Percentiles rank a stretch among this genome's conserved stretches.
phyloP scores from a whole-genome alignment of 2,329 filamentous ascomycete genomes.

The Metarhizium humberi region DNA sequence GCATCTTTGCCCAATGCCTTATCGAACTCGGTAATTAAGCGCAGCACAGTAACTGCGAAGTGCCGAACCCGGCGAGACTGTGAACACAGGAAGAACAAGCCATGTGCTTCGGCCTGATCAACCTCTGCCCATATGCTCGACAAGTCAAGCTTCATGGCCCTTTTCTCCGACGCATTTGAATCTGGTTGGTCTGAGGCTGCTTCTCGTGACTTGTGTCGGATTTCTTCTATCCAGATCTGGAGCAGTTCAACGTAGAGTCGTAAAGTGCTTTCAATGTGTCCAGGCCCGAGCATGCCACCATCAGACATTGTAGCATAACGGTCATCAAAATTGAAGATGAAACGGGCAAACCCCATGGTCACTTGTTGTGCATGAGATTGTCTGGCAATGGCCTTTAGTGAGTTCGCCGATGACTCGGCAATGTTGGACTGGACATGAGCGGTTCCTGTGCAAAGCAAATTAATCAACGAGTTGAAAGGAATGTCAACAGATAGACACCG shows the following conservation, averaged over 20 bases:
- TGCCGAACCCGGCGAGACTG: conserved; percentile 83
- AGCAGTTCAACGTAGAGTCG: conserved; percentile 88
- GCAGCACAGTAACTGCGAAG: conserved; percentile 86
- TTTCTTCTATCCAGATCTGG: conserved; percentile 96
- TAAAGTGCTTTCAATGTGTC: conserved; percentile 90
- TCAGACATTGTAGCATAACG: conserved; percentile 97
- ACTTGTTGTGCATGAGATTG: conserved; percentile 93
- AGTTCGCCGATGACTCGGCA: conserved; percentile 83
- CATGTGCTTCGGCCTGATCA: conserved; percentile 93
- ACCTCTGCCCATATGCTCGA: conserved; percentile 88
- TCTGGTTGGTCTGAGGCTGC: conserved; percentile 57
- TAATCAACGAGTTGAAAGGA: conserved; percentile 87
- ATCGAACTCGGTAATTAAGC: conserved; percentile 90
- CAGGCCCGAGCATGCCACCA: conserved; percentile 87
- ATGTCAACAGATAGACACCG: conserved; percentile 88
- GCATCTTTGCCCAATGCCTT: conserved; percentile 66
- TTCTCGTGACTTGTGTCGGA: conserved; percentile 75
- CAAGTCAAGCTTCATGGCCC: conserved; percentile 71
- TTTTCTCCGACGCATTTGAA: conserved; percentile 52
- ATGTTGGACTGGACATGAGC: conserved; percentile 92
- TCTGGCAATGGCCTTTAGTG: conserved; percentile 86
- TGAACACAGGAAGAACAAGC: conserved; percentile 93
- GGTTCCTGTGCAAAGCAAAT: conserved; percentile 89
- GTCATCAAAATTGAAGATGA: conserved; percentile 98
- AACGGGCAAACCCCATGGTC: conserved; percentile 90